Evolutionary conservation across 2,329 filamentous ascomycete genomes (phyloP), one percentile per base, ranked within the genome.

Genomic region (Botrytis paeoniae): DNA sequence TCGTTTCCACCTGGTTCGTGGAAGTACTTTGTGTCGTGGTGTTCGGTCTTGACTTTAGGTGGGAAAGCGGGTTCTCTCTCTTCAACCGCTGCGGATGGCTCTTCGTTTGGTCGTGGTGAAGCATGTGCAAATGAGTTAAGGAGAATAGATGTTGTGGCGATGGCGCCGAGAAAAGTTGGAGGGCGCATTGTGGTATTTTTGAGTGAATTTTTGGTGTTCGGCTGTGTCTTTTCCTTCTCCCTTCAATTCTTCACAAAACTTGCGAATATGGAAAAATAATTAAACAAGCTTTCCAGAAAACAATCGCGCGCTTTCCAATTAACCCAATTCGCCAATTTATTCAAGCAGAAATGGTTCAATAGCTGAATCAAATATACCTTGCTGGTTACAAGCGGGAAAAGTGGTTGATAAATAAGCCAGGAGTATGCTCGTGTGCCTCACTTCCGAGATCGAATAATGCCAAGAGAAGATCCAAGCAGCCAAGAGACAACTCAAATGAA

Each of bases 1-100:
- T 89, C 83, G 77, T 86, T 85, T 71, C 83, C 83, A 69, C 91
- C 90, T 0, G 90, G 88, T 80, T 93, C 91, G 5, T 80, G 75
- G 69, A 81, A 80, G 68, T 81, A 81, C 70, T 81, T 80, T 8
- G 70, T 66, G 22, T 66, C 61, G 6, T 39, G 14, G 20, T 35
- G 51, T 41, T 60, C 29, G 4, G 16, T 35, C 3, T 69, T 41
- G 51, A 54, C 16, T 57, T 39, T 35, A 8, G 45, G 39, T 45
- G 25, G 66, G 37, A 20, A 48, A 22, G 68, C 22, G 14, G 39
- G 14, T 14, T 51, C 29, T 54, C 35, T 51, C 29, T 35, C 60
- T 32, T 71, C 37, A 14, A 43, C 4, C n/a, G n/a, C n/a, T 9
- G 48, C 20, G 18, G 48, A n/a, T 3, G 48, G 37, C 43, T 59